A percentile compares a stretch with the other conserved stretches of the same genome.
Evolutionary conservation across 768 basidiomycete species (phyloP).

Genomic region (Lyophyllum decastes): DNA sequence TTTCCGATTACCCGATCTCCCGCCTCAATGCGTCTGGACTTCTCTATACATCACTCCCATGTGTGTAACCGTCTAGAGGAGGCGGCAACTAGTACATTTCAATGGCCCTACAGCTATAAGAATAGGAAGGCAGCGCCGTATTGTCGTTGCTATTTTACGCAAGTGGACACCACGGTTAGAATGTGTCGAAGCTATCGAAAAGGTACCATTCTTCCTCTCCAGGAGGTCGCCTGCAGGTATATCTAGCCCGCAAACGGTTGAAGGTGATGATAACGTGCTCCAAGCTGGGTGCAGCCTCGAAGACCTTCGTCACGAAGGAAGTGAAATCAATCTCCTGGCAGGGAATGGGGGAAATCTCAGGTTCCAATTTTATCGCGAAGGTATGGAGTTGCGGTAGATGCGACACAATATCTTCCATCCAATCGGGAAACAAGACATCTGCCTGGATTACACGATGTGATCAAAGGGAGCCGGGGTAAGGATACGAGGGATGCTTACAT

Average conservation of each 20-base stretch:
- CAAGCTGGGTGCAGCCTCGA: constrained; percentile 19
- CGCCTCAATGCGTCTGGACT: too few relatives aligned
- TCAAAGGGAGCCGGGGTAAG: not conserved
- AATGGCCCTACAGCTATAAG: too few relatives aligned
- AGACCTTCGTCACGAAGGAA: constrained; percentile 26
- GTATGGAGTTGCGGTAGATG: constrained; percentile 15
- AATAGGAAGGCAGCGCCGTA: too few relatives aligned
- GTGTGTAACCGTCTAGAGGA: too few relatives aligned
- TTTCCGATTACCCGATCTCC: too few relatives aligned
- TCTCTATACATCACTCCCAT: too few relatives aligned
- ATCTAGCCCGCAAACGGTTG: constrained; percentile 20
- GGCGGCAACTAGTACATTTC: too few relatives aligned
- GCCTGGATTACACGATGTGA: not conserved
- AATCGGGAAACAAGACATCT: constrained; percentile 17
- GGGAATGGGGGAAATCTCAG: constrained; percentile 15
- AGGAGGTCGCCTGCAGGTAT: constrained; percentile 22
- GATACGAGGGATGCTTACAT: not conserved
- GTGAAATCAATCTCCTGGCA: constrained; percentile 25
- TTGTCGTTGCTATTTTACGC: not conserved
- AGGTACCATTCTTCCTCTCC: constrained; percentile 23
- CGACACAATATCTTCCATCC: constrained; percentile 23
- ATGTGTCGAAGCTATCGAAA: constrained; percentile 15
- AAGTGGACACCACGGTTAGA: not conserved
- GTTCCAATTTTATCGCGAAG: constrained; percentile 23
- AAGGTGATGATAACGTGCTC: constrained; percentile 22